phyloP scores from a whole-genome alignment of 2,329 filamentous ascomycete species.

The Rasamsonia emersonii region DNA sequence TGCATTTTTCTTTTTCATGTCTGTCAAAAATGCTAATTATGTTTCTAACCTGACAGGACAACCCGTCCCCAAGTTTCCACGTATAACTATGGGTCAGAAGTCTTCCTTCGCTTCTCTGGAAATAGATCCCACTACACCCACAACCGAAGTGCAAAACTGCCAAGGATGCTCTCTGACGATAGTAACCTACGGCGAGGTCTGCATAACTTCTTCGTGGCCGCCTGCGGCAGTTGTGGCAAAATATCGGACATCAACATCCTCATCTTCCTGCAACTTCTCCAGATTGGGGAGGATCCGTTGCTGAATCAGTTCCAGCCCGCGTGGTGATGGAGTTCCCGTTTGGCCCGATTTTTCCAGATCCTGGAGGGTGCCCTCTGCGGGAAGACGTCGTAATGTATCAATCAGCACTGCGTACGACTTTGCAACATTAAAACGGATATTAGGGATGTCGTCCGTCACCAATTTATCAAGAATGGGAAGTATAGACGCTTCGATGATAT shows the following conservation, averaged over 20 bases:
- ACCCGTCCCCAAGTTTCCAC: slow-evolving; percentile 14
- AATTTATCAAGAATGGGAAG: slow-evolving; percentile 94
- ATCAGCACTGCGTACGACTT: slow-evolving; percentile 93
- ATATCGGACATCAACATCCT: slow-evolving; percentile 96
- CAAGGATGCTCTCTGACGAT: slow-evolving; percentile 3
- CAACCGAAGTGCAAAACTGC: slow-evolving; percentile 8
- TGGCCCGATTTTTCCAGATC: slow-evolving; percentile 71
- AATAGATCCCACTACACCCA: slow-evolving; percentile 10
- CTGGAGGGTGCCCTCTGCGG: slow-evolving; percentile 77
- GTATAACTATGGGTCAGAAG: no score
- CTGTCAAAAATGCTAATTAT: slow-evolving; percentile 25
- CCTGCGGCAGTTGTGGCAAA: slow-evolving; percentile 85
- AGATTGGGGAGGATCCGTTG: slow-evolving; percentile 80
- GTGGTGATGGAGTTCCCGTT: slow-evolving; percentile 50
- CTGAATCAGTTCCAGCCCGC: slow-evolving; percentile 71
- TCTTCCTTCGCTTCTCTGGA: slow-evolving; percentile 12
- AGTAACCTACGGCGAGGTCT: slow-evolving; percentile 40
- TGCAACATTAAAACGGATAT: slow-evolving; percentile 98
- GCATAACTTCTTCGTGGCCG: slow-evolving; percentile 45
- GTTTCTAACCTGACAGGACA: slow-evolving; percentile 27
- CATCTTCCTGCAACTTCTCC: slow-evolving; percentile 92
- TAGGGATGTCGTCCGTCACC: slow-evolving; percentile 88
- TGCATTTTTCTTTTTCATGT: slow-evolving; percentile 21
- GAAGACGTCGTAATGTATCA: slow-evolving; percentile 81
- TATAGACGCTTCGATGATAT: slow-evolving; percentile 87